A percentile compares a stretch with the other conserved stretches of the same genome.
These are phyloP conservation scores for Agaricus blazei DNA, from an alignment of 768 basidiomycete genomes.

Conservation along the genomic window DNA sequence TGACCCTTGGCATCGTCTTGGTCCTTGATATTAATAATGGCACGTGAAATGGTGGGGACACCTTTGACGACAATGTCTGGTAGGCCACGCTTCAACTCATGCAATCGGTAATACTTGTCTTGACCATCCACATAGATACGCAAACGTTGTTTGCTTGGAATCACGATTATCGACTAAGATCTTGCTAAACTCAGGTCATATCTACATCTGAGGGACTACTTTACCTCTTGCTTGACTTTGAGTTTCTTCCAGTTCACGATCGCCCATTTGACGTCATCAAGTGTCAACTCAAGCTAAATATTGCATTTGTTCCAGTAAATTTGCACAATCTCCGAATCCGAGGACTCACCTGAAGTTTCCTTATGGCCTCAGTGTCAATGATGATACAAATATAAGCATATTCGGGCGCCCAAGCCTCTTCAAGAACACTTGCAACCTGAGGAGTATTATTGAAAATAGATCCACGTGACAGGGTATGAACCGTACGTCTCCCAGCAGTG, in stretches of 20 bases:
- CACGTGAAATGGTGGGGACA: conserved; percentile 80
- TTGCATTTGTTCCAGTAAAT: neutral
- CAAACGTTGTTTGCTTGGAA: conserved; percentile 68
- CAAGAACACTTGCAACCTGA: conserved; percentile 86
- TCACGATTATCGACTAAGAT: conserved; percentile 65
- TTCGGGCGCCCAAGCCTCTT: conserved; percentile 93
- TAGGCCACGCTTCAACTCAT: conserved; percentile 81
- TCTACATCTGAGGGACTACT: neutral
- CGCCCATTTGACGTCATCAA: conserved; percentile 92
- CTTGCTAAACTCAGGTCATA: conserved; percentile 6
- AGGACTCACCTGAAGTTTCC: conserved; percentile 71
- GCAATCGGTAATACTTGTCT: conserved; percentile 79
- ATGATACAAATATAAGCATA: conserved; percentile 93
- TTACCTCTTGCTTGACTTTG: conserved; percentile 85
- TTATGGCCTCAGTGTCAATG: conserved; percentile 82
- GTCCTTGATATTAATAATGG: conserved; percentile 94
- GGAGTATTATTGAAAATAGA: neutral
- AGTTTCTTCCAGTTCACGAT: conserved; percentile 84
- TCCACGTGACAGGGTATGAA: neutral
- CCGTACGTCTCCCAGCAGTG: conserved; percentile 85
- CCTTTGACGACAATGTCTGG: conserved; percentile 90
- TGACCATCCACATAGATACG: conserved; percentile 75
- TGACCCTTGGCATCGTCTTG: conserved; percentile 74
- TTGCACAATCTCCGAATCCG: neutral
- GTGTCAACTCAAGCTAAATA: conserved; percentile 78